Evolutionary conservation across 1,139 yeast species (phyloP), one percentile per base, ranked within the genome.

Genomic region (Lodderomyces margitis): DNA sequence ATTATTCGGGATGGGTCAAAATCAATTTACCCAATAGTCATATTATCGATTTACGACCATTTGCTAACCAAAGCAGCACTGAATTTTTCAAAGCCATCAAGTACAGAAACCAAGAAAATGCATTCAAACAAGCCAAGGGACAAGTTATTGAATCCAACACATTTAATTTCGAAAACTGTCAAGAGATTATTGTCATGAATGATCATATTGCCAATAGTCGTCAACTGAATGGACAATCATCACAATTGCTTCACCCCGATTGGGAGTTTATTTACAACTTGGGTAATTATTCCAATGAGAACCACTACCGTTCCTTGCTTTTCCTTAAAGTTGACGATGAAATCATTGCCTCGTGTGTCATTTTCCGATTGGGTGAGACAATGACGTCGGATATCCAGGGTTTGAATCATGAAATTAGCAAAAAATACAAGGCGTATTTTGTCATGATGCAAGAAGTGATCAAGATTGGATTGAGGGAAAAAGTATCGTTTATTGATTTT

Each of bases 401-500:
- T 4, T 55, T 70, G 20, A 65, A 70, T 43, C 72, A 69, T 42
- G 74, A 67, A 21, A 52, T 50, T 19, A 67, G 68, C 8, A 62
- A 70, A 27, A 56, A 65, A 39, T 65, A 64, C 47, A 70, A 68
- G 47, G 75, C 75, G 3, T 70, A 70, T 46, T 70, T 70, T 51
- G 75, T 70, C 20, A 70, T 70, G 76, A 70, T 70, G 76, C 75
- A 70, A 52, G 65, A 67, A 42, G 70, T 70, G 14, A 68, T 70
- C 24, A 56, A 58, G 19, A 67, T 70, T 23, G 75, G 75, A 1
- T 45, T 70, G 35, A 53, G 56, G 37, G 72, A 67, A 43, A 67
- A 68, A 3, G 57, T 63, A 23, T 52, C 59, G 17, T 70, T 68
- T 54, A 74, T 70, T 21, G 76, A 70, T 46, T 70, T 70, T 47